A percentile compares a stretch with the other conserved stretches of the same genome.
phyloP scores from a whole-genome alignment of 148 eudicot genomes.

The Vaccinium myrtillus region DNA sequence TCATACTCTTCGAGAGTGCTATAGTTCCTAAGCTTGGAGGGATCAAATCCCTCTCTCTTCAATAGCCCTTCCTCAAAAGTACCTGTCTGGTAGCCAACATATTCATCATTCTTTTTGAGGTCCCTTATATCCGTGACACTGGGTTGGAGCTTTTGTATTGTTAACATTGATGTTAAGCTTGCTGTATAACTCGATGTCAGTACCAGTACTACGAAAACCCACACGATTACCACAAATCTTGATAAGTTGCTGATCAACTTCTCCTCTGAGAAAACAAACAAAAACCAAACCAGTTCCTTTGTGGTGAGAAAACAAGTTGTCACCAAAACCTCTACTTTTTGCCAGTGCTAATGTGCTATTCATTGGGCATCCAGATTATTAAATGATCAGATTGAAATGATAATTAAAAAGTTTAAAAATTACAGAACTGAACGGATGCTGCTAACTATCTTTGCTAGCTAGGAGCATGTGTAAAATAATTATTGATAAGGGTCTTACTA shows the following conservation, averaged over 20 bases:
- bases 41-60: neutral
- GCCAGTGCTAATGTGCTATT: no score
- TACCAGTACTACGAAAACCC: neutral
- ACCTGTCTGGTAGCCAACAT: conserved; percentile 22
- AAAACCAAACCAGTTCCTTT: neutral
- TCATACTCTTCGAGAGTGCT: conserved; percentile 21
- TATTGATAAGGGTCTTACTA: no score
- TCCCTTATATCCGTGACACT: conserved; percentile 12
- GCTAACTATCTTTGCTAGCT: no score
- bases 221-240: neutral
- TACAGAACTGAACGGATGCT: no score
- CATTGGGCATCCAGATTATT: no score
- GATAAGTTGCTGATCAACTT: conserved; percentile 5
- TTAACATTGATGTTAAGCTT: conserved; percentile 21
- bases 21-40: neutral
- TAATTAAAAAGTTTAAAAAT: no score
- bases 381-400: no score
- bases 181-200: conserved; percentile 20
- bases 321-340: no score
- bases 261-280: neutral
- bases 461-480: no score
- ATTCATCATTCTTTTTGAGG: conserved; percentile 8
- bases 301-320: neutral
- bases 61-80: conserved; percentile 14
- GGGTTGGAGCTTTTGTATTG: conserved; percentile 18